Percentiles rank a stretch among this genome's conserved stretches.
These are phyloP conservation scores for Chlamydomonas incerta DNA, from an alignment of 139 green algal genomes.

Conservation along the genomic window DNA sequence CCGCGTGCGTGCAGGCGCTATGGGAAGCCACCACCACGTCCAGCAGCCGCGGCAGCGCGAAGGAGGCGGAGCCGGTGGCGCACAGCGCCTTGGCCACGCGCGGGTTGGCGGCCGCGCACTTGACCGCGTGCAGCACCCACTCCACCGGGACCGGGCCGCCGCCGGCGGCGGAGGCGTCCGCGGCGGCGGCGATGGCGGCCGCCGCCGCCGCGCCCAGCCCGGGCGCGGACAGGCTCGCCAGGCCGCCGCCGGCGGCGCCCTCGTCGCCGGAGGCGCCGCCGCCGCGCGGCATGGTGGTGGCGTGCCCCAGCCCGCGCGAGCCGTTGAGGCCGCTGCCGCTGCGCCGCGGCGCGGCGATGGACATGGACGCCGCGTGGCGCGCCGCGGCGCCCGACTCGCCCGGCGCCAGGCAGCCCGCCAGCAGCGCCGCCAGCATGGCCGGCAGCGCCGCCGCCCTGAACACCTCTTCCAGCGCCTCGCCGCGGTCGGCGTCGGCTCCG, in stretches of 20 bases:
- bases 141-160: not conserved
- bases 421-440: not conserved
- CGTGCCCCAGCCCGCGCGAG: not conserved
- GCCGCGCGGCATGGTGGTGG: too few species aligned
- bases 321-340: not conserved
- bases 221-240: too few species aligned
- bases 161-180: too few species aligned
- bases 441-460: not conserved
- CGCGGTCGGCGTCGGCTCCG: not conserved
- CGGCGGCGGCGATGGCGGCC: too few species aligned
- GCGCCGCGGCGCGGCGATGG: not conserved
- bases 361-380: not conserved
- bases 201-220: too few species aligned
- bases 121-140: slow-evolving; percentile 7
- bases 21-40: not conserved
- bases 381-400: not conserved
- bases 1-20: not conserved
- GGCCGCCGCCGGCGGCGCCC: not conserved
- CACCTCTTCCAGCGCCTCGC: slow-evolving; percentile 12
- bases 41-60: not conserved
- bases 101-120: slow-evolving; percentile 3
- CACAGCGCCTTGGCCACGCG: not conserved
- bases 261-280: not conserved
- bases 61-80: not conserved
- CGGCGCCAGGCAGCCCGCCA: slow-evolving; percentile 4